Conservation (phyloP, 2,329 filamentous ascomycete genomes). For the Aureobasidium leucospermi region DNA sequence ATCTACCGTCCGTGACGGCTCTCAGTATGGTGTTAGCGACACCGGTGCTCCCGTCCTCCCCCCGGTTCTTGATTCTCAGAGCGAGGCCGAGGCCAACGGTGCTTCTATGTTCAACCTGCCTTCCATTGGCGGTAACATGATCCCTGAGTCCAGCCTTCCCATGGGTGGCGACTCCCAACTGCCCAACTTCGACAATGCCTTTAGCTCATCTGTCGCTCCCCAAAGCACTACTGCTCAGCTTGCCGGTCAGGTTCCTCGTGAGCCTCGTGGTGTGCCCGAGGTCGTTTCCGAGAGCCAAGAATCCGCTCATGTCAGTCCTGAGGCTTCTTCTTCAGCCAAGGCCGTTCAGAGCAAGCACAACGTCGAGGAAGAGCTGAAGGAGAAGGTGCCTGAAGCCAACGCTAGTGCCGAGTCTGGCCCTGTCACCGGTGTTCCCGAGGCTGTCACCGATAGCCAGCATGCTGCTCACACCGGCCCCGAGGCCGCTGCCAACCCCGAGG, state of each 20-base stretch:
- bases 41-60: constrained; percentile 41
- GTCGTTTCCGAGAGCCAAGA: constrained; percentile 66
- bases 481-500: constrained; percentile 56
- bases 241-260: constrained; percentile 38
- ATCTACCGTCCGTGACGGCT: constrained; percentile 61
- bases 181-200: constrained; percentile 31
- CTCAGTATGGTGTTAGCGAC: constrained; percentile 77
- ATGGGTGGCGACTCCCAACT: constrained; percentile 43
- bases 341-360: constrained; percentile 65
- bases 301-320: constrained; percentile 52
- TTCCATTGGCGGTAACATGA: constrained; percentile 51
- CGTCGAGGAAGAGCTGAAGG: constrained; percentile 63
- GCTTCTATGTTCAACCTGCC: constrained; percentile 41
- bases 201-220: constrained; percentile 37
- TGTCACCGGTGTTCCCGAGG: constrained; percentile 44
- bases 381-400: constrained; percentile 48
- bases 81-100: constrained; percentile 33
- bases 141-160: constrained; percentile 76
- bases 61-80: constrained; percentile 39
- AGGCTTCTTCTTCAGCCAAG: constrained; percentile 57
- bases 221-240: constrained; percentile 40
- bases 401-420: constrained; percentile 16
- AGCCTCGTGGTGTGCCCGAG: constrained; percentile 45
- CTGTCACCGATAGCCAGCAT: constrained; percentile 66
- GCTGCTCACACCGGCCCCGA: constrained; percentile 55